Evolutionary conservation across 257 asterid genomes (phyloP), one percentile per base, ranked within the genome.

Genomic region (Penstemon barbatus): DNA sequence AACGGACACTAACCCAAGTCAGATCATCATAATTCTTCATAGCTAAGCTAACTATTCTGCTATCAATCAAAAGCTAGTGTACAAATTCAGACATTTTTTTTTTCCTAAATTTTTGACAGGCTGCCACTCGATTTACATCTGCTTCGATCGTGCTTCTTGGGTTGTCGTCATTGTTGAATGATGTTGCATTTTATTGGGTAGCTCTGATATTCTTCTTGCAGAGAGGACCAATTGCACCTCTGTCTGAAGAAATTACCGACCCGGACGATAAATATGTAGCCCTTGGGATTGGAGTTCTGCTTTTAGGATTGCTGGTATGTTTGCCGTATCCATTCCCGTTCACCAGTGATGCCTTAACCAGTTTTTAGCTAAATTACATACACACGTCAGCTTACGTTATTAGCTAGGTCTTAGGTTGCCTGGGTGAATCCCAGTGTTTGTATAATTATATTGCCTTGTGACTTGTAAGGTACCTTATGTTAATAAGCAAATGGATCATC

Each of bases 101-200:
- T 3, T 18, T 57, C 33, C 33, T 25, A 25, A 25, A 25, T 57
- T 18, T 68, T 68, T 70, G 63, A 72, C 93, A 92, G 98, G 85
- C 82, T 59, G 75, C 94, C 5, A 77, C 88, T 74, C 90, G 98
- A 45, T 53, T 93, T 19, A 85, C 91, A 40, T 80, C 82, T 4
- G 86, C 81, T 6, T 85, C 96, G 44, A 87, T 93, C 44, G 90
- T 61, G 57, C 94, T 93, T 62, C 96, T 93, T 68, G 99, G 96
- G 50, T 76, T 87, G 79, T 70, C 85, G 6, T 82, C 99, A 4
- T 84, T 93, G 74, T 81, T 91, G 50, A 93, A 63, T 42, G 96
- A 93, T 37, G 96, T 93, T 53, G 93, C 97, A 5, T 94, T 94
- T 74, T 94, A 90, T 57, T 94, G 99, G 99, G 95, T 82, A 11